Conservation (phyloP, 139 green algal genomes). For the Eudorina sp. region DNA sequence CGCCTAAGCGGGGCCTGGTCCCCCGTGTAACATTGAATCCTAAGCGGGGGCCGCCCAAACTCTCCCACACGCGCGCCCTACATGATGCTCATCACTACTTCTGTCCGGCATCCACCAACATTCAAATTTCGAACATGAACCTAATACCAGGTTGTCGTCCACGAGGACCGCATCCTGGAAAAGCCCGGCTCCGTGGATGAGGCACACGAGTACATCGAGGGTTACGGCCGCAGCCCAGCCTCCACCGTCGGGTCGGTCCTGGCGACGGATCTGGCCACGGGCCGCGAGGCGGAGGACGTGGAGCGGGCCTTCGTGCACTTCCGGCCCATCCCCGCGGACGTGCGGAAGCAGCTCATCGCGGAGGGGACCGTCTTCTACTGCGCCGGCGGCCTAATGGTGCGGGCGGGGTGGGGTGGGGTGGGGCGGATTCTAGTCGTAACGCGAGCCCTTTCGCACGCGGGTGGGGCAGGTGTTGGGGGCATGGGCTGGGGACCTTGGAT, state of each 20-base stretch:
- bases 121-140: too few relatives aligned
- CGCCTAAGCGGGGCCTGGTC: too few relatives aligned
- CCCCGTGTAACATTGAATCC: too few relatives aligned
- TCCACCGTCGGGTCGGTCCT: constrained; percentile 35
- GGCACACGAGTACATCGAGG: constrained; percentile 48
- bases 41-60: too few relatives aligned
- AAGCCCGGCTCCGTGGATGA: constrained; percentile 43
- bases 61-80: too few relatives aligned
- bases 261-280: constrained; percentile 23
- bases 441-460: too few relatives aligned
- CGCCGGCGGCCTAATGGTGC: constrained; percentile 83
- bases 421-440: too few relatives aligned
- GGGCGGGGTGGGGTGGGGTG: too few relatives aligned
- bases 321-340: constrained; percentile 64
- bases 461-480: too few relatives aligned
- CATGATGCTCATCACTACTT: too few relatives aligned
- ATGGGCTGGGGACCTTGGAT: not conserved
- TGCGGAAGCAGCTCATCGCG: constrained; percentile 68
- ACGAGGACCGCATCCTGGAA: constrained; percentile 40
- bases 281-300: constrained; percentile 19
- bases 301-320: constrained; percentile 71
- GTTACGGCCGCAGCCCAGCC: constrained; percentile 37
- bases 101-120: too few relatives aligned
- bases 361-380: constrained; percentile 81
- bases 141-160: constrained; percentile 18